These are phyloP conservation scores for Pseudoperonospora humuli DNA, from an alignment of 352 stramenopile genomes.

Conservation along the genomic window DNA sequence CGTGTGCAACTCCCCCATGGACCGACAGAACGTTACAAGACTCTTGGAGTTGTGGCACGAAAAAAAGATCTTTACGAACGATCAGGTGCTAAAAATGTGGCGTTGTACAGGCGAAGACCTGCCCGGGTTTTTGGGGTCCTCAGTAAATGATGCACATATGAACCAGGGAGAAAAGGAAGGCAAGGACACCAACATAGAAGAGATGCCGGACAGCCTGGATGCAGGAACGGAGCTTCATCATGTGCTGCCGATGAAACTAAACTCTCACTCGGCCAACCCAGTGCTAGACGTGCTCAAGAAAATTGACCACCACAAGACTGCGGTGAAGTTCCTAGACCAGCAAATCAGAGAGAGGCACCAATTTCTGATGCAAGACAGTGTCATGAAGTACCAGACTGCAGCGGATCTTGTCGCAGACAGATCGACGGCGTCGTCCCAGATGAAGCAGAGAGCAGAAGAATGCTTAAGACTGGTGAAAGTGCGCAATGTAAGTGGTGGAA, in stretches of 20 bases:
- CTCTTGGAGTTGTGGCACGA: conserved; percentile 75
- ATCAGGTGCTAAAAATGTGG: conserved; percentile 67
- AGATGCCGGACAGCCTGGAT: conserved; percentile 29
- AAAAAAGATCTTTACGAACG: conserved; percentile 50
- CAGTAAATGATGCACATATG: conserved; percentile 2
- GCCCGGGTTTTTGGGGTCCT: conserved; percentile 35
- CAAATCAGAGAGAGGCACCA: conserved; percentile 52
- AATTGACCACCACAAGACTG: conserved; percentile 69
- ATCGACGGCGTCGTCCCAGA: conserved; percentile 29
- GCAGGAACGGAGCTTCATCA: conserved; percentile 26
- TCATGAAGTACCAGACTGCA: conserved; percentile 37
- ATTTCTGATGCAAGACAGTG: conserved; percentile 40
- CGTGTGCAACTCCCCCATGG: conserved; percentile 79
- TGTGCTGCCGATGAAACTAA: conserved; percentile 66
- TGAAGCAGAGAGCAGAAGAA: conserved; percentile 55
- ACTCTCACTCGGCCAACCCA: conserved; percentile 65
- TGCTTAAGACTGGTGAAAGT: conserved; percentile 66
- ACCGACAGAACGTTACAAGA: conserved; percentile 64
- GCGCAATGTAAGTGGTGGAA: conserved; percentile 51
- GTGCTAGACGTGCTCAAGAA: conserved; percentile 72
- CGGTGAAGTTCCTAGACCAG: conserved; percentile 55
- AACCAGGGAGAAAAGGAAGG: conserved; percentile 2
- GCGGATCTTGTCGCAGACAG: conserved; percentile 51
- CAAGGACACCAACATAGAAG: conserved; percentile 7
- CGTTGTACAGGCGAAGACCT: conserved; percentile 69